Evolutionary conservation across 257 asterid species (phyloP), one percentile per base, ranked within the genome.

Genomic region (Nicotiana tabacum): DNA sequence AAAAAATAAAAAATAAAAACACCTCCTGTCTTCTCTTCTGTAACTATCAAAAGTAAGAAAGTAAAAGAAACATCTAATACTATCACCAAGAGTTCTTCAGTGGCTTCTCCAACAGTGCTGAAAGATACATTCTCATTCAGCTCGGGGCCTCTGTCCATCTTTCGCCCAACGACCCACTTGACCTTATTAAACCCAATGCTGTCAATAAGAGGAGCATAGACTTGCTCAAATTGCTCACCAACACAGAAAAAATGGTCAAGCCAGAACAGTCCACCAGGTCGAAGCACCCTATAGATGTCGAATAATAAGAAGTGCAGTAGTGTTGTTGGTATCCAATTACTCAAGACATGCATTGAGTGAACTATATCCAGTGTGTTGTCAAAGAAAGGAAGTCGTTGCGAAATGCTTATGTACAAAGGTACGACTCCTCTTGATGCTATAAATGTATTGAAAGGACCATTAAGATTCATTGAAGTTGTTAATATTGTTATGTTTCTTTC

Each of bases 201-300:
- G 62, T 90, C 91, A 37, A 93, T 87, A 69, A 93, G 83, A 43
- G 97, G 98, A 87, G 66, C 87, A 81, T 91, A 93, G 55, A 88
- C 78, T 74, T 83, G 62, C 80, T 88, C 91, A 82, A 91, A 64
- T 88, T 93, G 85, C 2, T 87, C 90, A 43, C 90, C 89, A 6
- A 88, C 88, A 79, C 97, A 89, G 87, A 93, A 93, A 13, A 93
- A 92, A 83, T 89, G 94, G 81, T 93, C 94, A 70, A 92, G 77
- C 97, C 97, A 92, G 83, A 93, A 90, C 82, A 92, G 62, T 0
- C 95, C 98, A 0, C 98, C 98, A 4, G 95, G 95, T 81, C 98
- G 82, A 15, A 92, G 89, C 76, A 89, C 94, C 77, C 97, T 86
- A 55, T 93, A 92, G 64, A 92, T 84, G 66, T 93, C 98, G 60